phyloP scores from a whole-genome alignment of 169 alveolate genomes.

The Plasmodium cynomolgi region DNA sequence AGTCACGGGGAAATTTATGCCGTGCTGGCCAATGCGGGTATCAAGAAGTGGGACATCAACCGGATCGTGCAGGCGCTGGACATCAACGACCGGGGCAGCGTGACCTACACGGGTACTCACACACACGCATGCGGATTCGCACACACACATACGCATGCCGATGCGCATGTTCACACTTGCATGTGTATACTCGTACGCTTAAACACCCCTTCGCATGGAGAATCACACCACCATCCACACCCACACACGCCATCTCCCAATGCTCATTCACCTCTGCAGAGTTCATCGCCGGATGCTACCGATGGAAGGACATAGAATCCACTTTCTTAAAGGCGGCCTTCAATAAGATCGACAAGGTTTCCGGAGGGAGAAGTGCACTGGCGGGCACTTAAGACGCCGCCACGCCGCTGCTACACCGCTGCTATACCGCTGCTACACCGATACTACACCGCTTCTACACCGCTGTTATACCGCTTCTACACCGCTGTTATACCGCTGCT shows the following conservation, averaged over 20 bases:
- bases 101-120: constrained; percentile 52
- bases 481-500: too few relatives aligned
- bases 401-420: background rate
- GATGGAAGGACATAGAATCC: constrained; percentile 73
- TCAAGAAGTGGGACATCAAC: constrained; percentile 74
- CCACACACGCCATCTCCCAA: background rate
- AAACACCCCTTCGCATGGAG: background rate
- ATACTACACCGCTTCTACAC: background rate
- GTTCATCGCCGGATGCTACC: constrained; percentile 72
- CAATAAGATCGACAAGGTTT: constrained; percentile 74
- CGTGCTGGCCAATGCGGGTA: constrained; percentile 62
- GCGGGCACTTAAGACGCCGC: background rate
- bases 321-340: constrained; percentile 73
- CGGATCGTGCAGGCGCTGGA: constrained; percentile 70
- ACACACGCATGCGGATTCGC: background rate
- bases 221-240: background rate
- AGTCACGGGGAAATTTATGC: constrained; percentile 68
- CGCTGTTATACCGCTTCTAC: background rate
- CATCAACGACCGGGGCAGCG: constrained; percentile 52
- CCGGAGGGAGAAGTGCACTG: background rate
- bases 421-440: too few relatives aligned
- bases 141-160: background rate
- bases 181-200: background rate
- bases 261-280: constrained; percentile 14
- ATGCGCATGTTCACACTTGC: background rate